These are phyloP conservation scores for Stropharia rugosoannulata DNA, from an alignment of 768 basidiomycete genomes.

Conservation along the genomic window DNA sequence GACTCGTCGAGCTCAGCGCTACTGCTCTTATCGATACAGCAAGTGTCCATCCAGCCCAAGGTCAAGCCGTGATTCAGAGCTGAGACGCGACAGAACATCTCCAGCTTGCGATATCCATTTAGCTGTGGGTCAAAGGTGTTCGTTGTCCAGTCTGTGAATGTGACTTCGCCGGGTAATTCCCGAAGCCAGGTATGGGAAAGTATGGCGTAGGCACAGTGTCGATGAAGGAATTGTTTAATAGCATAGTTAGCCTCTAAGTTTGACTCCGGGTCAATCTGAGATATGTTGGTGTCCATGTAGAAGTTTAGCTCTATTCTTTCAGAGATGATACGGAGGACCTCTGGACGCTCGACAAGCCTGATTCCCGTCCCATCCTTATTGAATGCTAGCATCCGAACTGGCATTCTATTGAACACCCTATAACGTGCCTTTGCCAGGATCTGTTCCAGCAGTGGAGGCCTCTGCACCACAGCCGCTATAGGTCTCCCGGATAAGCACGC, in stretches of 20 bases:
- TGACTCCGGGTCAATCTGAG: not conserved
- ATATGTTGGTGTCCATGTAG: not conserved
- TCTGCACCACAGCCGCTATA: too few species aligned
- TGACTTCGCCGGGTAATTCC: not conserved
- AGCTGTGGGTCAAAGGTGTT: not conserved
- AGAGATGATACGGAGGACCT: not conserved
- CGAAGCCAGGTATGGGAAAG: constrained; percentile 3
- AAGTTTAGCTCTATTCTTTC: not conserved
- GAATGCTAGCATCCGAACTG: constrained; percentile 1
- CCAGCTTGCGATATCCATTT: not conserved
- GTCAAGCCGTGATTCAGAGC: not conserved
- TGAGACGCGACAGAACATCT: not conserved
- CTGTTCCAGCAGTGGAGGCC: too few species aligned
- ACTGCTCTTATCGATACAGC: constrained; percentile 2
- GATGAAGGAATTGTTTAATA: not conserved
- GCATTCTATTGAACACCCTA: not conserved
- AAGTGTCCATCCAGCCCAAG: constrained; percentile 1
- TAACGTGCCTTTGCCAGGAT: too few species aligned
- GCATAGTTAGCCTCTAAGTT: not conserved
- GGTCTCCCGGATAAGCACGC: too few species aligned
- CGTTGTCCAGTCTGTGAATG: not conserved
- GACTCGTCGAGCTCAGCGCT: constrained; percentile 6
- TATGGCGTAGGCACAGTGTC: not conserved
- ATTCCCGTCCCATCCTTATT: too few species aligned
- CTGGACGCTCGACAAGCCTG: not conserved